Evolutionary conservation across 2,329 filamentous ascomycete species (phyloP), one percentile per base, ranked within the genome.

Genomic region (Amylocarpus encephaloides): DNA sequence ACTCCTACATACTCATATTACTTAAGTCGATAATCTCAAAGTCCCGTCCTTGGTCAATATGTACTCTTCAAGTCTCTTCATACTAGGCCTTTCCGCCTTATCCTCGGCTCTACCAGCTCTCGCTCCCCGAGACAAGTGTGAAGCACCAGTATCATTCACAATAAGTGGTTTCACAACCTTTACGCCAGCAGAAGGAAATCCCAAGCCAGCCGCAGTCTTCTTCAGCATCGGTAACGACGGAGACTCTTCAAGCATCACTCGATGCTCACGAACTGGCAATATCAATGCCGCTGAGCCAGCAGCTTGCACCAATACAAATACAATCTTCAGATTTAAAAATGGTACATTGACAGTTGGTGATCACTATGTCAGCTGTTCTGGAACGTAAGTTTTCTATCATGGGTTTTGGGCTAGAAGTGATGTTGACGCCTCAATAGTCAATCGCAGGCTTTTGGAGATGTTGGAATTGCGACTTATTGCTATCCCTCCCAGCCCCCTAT

Each of bases 101-200:
- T 46, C 50, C n/a, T 40, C 36, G 3, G 52, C 53, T 18, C 36
- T 55, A 12, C 53, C 55, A 26, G 41, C 43, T 18, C 9, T 43
- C 6, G 26, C 18, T 12, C 35, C 30, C 22, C 5, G 43, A 32
- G 19, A 39, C 13, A 41, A 26, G 16, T 57, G 53, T 42, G 33
- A 29, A 10, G n/a, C 22, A 3, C 49, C 53, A 32, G 35, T 26
- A 15, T 19, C 35, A 15, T 61, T 59, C 49, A 55, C 52, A 38
- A 52, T 59, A 40, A 38, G 46, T 26, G 43, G 49, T 15, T 59
- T 60, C 53, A 44, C 40, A 4, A 54, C 52, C 19, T 60, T 59
- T 44, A 49, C 48, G 1, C 59, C 59, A 3, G 44, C 57, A 6
- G 38, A 13, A 11, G 41, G 30, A 4, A 61, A 59, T 19, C 26